Base-by-base conservation (phyloP, 78 protist genomes). In the Dictyostelium discoideum region DNA sequence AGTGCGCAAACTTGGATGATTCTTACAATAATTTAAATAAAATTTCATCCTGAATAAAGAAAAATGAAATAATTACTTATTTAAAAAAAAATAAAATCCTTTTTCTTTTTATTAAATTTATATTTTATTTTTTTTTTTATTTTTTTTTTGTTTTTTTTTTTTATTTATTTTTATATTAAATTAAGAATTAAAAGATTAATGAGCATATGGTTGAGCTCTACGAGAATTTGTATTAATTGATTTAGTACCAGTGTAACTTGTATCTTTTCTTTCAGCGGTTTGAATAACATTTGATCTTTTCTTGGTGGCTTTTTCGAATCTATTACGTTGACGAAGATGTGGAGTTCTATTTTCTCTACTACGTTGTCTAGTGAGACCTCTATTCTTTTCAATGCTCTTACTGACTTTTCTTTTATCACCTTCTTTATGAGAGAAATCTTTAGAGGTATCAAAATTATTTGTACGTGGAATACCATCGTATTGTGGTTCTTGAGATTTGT, bases 341-440 rank as follows among this genome's bases (percentile, higher is more conserved):
- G 96, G 84, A 20, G 86, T 80, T 39, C 85, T 65, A 16, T 76
- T 32, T 57, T 93, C 93, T 79, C n/a, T 48, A 5, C n/a, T 48
- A 74, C 96, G 48, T 8, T 37, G 39, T 79, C 87, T 73, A 10
- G 87, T 85, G 48, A 93, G 87, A 85, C 96, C 96, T 50, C 87
- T 60, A 60, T 93, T 93, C 24, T 24, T 26, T 6, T 93, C 93
- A 32, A 93, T 93, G 29, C 72, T 40, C 14, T 65, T 86, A 2
- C 37, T 7, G n/a, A 85, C 50, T 65, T 39, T 82, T 72, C 96
- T 74, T 86, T 93, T 93, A 60, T n/a, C 20, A 67, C 88, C 95
- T 22, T 50, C 84, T 69, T 69, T 69, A 26, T 29, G 42, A 22
- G 22, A 37, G 39, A 73, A 13, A n/a, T 69, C 54, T n/a, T 82